Evolutionary conservation across 2,329 filamentous ascomycete species (phyloP), one percentile per base, ranked within the genome.

Genomic region (Stenocarpella maydis): DNA sequence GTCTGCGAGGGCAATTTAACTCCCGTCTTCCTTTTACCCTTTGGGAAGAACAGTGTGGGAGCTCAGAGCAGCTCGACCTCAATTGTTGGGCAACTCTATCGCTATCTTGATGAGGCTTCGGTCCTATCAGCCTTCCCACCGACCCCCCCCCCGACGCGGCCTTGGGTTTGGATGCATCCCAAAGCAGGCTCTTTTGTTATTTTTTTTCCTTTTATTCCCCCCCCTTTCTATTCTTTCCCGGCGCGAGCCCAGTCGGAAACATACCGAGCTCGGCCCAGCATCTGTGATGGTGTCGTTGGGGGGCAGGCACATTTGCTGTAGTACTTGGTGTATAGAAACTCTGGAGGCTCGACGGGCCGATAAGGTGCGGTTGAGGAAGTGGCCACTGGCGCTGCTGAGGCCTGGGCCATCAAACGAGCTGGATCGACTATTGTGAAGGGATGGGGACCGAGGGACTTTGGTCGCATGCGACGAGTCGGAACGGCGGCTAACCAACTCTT

Each of bases 361-460:
- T 37, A 43, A 63, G 26, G 26, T 61, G 58, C 37, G 58, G 60
- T 69, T 69, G 67, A 54, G 60, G n/a, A 55, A 47, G 50, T 69
- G 60, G 67, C 60, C 67, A 65, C 67, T 65, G 67, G 67, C 39
- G 67, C 50, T 39, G 34, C 41, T 47, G 41, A 45, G 41, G 41
- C 58, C 19, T 34, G 28, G 58, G 58, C 26, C 19, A 34, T 15
- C 26, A 21, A 17, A 17, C 12, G 37, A 34, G n/a, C 26, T 17
- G 41, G 47, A 47, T 15, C 12, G 3, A 47, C n/a, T n/a, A n/a
- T n/a, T n/a, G n/a, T n/a, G 9, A 61, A 61, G 6, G 31, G 58
- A 61, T 61, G 58, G 58, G 58, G 19, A 47, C 4, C 4, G 31
- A 8, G 31, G 31, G 31, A 31, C n/a, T n/a, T 4, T 4, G 31